Evolutionary conservation across 1,284 basidiomycete genomes (phyloP), one percentile per base, ranked within the genome.

Genomic region (Kwoniella shivajii): DNA sequence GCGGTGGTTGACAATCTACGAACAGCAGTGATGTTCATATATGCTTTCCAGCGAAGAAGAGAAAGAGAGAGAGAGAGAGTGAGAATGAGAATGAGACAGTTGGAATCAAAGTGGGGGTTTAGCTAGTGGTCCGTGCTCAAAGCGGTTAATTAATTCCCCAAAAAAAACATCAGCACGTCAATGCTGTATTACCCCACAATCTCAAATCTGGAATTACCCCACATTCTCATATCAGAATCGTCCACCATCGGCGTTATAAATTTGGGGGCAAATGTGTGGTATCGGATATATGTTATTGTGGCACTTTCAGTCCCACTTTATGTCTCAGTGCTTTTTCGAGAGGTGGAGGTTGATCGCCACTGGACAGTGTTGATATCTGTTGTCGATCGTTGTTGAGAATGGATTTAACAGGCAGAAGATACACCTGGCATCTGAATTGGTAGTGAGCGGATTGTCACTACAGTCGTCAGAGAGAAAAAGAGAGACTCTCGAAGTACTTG

Each of bases 1-100:
- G 44, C 34, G n/a, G 53, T 42, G 6, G 42, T 48, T 26, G 62
- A 57, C 39, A 66, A 47, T 60, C 62, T 59, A 44, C 62, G 41
- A 33, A 60, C 41, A 33, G 61, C 61, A 22, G 55, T 60, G 52
- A 46, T 66, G 46, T 58, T 60, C 64, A 66, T 66, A 50, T 60
- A 64, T 26, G 42, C 34, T 38, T 22, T 36, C 30, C 36, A 5
- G 22, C 13, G 29, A 22, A 37, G 26, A 27, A 16, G 43, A 31
- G 47, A 31, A 18, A 16, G 30, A 36, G 31, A 34, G 42, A 27
- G 18, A 45, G 20, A 20, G 11, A 43, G 53, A 55, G 47, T 26
- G 30, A 27, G 27, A 22, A 34, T 11, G 31, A 33, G 7, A n/a
- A n/a, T 24, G 39, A 14, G 3, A 20, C 44, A 33, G 31, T 18